A percentile compares a stretch with the other conserved stretches of the same genome.
phyloP scores from a whole-genome alignment of 2,329 filamentous ascomycete species.

The Xylariales sp. region DNA sequence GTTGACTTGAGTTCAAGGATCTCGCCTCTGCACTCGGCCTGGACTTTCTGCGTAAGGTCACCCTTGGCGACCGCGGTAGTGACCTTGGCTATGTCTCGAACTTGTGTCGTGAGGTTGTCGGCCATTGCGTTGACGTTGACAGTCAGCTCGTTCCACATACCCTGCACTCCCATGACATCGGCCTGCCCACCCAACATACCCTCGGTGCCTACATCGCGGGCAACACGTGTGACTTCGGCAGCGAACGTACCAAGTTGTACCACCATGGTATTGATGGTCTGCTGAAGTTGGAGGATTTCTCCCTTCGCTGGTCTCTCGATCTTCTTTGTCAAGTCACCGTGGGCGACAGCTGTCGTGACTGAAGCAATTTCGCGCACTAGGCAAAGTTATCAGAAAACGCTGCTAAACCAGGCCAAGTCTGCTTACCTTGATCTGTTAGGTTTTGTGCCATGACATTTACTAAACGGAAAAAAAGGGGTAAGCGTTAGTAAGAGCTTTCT shows the following conservation, averaged over 20 bases:
- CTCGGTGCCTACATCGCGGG: constrained; percentile 78
- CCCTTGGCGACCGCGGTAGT: constrained; percentile 71
- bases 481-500: constrained; percentile 16
- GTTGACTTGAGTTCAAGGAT: constrained; percentile 94
- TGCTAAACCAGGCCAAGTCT: too few species aligned
- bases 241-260: constrained; percentile 80
- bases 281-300: constrained; percentile 77
- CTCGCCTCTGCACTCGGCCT: constrained; percentile 86
- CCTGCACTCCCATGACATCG: constrained; percentile 77
- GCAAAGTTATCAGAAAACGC: too few species aligned
- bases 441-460: constrained; percentile 84
- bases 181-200: constrained; percentile 79
- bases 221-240: constrained; percentile 77
- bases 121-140: constrained; percentile 87
- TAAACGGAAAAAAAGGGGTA: constrained; percentile 30
- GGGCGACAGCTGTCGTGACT: constrained; percentile 77
- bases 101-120: constrained; percentile 80
- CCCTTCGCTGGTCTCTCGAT: constrained; percentile 76
- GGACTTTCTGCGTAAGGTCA: constrained; percentile 94
- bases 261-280: constrained; percentile 88
- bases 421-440: constrained; percentile 65
- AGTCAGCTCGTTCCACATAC: constrained; percentile 85
- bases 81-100: constrained; percentile 88
- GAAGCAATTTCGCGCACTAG: constrained; percentile 79
- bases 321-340: constrained; percentile 79